These are phyloP conservation scores for Trebouxia sp. DNA, from an alignment of 139 green algal genomes.

Conservation along the genomic window DNA sequence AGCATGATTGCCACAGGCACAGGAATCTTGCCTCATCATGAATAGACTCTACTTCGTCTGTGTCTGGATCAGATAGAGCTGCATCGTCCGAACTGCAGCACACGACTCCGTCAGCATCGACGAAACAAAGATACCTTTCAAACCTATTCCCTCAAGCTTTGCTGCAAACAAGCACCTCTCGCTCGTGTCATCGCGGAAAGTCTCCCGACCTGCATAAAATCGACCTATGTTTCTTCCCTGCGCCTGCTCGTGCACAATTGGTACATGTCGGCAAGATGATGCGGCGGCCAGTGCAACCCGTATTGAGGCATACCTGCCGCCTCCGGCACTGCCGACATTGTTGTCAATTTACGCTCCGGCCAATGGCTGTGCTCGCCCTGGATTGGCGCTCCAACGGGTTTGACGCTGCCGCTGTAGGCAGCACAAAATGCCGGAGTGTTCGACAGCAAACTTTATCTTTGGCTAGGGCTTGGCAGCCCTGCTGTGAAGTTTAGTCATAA, in stretches of 20 bases:
- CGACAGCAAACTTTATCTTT: too few relatives aligned
- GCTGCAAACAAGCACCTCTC: too few relatives aligned
- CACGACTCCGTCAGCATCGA: too few relatives aligned
- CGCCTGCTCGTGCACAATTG: too few relatives aligned
- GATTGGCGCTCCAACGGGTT: too few relatives aligned
- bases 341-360: not conserved
- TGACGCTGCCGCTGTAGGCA: not conserved
- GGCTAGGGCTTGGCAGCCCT: too few relatives aligned
- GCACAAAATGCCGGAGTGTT: not conserved
- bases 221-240: too few relatives aligned
- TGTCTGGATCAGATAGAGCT: not conserved
- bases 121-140: too few relatives aligned
- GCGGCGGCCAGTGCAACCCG: not conserved
- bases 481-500: too few relatives aligned
- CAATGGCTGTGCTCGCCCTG: not conserved
- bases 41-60: not conserved
- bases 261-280: too few relatives aligned
- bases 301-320: not conserved
- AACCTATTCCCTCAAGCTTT: too few relatives aligned
- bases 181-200: not conserved
- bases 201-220: not conserved
- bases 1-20: not conserved
- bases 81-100: not conserved
- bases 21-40: not conserved
- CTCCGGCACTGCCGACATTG: not conserved